Conservation (phyloP, 2,329 filamentous ascomycete genomes). For the Colletotrichum sp. region DNA sequence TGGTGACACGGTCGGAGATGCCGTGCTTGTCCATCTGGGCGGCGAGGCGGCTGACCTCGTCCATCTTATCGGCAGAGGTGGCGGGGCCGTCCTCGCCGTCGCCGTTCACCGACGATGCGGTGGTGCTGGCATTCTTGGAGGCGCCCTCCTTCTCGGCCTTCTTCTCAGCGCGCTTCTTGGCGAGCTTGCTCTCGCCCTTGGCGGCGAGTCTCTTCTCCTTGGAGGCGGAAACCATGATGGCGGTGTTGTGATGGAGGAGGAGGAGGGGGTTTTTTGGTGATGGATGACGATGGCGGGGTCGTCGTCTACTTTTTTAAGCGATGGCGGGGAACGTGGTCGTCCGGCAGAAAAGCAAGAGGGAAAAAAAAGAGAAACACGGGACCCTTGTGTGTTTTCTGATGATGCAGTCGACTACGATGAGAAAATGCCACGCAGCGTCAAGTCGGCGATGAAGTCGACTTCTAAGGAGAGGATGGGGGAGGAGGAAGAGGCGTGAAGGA, state of each 20-base stretch:
- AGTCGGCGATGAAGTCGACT: slow-evolving; percentile 20
- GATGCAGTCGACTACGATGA: slow-evolving; percentile 3
- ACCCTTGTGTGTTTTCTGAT: background rate
- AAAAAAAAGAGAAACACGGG: background rate
- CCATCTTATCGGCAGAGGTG: slow-evolving; percentile 74
- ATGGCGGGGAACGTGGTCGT: slow-evolving; percentile 19
- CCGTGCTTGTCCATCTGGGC: slow-evolving; percentile 96
- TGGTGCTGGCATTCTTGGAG: slow-evolving; percentile 55
- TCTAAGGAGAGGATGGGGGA: background rate
- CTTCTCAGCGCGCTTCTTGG: slow-evolving; percentile 21
- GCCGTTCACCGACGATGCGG: slow-evolving; percentile 71
- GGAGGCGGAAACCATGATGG: slow-evolving; percentile 67
- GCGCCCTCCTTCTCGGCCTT: slow-evolving; percentile 68
- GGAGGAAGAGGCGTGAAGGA: slow-evolving; percentile 6
- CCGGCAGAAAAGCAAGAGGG: background rate
- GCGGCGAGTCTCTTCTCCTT: slow-evolving; percentile 77
- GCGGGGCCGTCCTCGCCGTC: slow-evolving; percentile 76
- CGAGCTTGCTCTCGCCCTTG: slow-evolving; percentile 71
- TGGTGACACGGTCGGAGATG: slow-evolving; percentile 96
- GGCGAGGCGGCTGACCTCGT: slow-evolving; percentile 84
- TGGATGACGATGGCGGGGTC: slow-evolving; percentile 16
- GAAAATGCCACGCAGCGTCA: slow-evolving; percentile 12
- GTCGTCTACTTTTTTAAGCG: slow-evolving; percentile 15
- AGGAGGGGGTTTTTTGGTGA: background rate
- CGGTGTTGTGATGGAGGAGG: slow-evolving; percentile 19